Evolutionary conservation across 768 basidiomycete species (phyloP).

Genomic region (Serendipita sp.): DNA sequence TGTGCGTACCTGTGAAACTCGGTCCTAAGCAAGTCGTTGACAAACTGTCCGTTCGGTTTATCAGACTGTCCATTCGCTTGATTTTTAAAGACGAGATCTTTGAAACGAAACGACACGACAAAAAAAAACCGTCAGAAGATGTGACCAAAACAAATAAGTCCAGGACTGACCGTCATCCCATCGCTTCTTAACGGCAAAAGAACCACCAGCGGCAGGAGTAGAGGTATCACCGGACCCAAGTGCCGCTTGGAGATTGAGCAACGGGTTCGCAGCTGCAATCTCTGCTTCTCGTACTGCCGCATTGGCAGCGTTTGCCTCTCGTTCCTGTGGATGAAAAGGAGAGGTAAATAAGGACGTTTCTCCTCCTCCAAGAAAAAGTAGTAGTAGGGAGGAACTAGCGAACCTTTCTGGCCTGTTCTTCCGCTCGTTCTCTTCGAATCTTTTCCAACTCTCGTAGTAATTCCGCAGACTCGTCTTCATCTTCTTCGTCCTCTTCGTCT

Average conservation of each 20-base stretch:
- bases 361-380: neutral
- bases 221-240: constrained; percentile 30
- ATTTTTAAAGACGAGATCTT: constrained; percentile 97
- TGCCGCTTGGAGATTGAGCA: constrained; percentile 82
- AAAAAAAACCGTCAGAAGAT: constrained; percentile 6
- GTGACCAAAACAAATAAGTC: neutral
- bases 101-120: constrained; percentile 9
- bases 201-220: constrained; percentile 44
- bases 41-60: constrained; percentile 58
- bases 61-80: constrained; percentile 64
- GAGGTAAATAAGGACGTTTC: neutral
- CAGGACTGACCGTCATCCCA: constrained; percentile 77
- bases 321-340: constrained; percentile 30
- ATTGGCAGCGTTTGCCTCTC: constrained; percentile 39
- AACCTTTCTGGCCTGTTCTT: constrained; percentile 59
- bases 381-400: neutral
- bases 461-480: constrained; percentile 87
- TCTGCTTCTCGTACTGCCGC: constrained; percentile 48
- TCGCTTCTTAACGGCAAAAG: constrained; percentile 79
- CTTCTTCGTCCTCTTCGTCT: constrained; percentile 38
- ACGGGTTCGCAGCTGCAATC: constrained; percentile 74
- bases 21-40: constrained; percentile 87
- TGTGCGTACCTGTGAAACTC: constrained; percentile 73
- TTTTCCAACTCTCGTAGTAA: constrained; percentile 93
- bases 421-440: constrained; percentile 90